These are phyloP conservation scores for Colletotrichum sp. DNA, from an alignment of 2,329 filamentous ascomycete species.

Conservation along the genomic window DNA sequence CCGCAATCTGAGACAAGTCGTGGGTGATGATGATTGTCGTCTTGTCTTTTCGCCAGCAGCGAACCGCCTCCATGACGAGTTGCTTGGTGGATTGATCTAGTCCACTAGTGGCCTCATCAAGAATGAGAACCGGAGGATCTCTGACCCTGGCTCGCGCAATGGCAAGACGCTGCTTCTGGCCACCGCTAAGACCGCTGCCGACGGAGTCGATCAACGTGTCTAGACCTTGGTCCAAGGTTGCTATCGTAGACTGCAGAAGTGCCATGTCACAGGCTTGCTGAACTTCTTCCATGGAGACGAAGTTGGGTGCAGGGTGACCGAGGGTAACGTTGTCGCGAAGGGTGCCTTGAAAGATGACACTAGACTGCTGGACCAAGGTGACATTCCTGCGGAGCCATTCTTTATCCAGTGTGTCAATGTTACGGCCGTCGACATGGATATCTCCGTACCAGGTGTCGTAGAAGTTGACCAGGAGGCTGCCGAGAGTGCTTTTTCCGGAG, in stretches of 20 bases:
- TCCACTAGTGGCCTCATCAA: constrained; percentile 89
- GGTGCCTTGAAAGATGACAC: constrained; percentile 80
- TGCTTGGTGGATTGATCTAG: constrained; percentile 75
- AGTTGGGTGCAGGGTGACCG: constrained; percentile 48
- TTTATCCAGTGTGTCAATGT: constrained; percentile 65
- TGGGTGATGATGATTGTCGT: constrained; percentile 96
- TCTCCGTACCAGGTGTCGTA: constrained; percentile 71
- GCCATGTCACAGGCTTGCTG: constrained; percentile 68
- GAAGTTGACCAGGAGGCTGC: constrained; percentile 79
- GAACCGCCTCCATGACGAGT: constrained; percentile 75
- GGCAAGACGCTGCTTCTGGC: constrained; percentile 82
- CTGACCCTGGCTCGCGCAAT: constrained; percentile 79
- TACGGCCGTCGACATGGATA: constrained; percentile 71
- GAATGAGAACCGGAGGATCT: constrained; percentile 79
- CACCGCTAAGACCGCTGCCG: constrained; percentile 79
- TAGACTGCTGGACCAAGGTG: constrained; percentile 83
- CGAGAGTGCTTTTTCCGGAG: constrained; percentile 90
- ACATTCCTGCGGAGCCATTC: constrained; percentile 80
- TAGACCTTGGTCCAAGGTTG: constrained; percentile 70
- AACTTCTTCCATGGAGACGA: constrained; percentile 60
- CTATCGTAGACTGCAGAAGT: constrained; percentile 71
- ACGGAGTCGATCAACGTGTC: constrained; percentile 74
- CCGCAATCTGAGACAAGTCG: constrained; percentile 76
- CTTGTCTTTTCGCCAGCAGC: constrained; percentile 77
- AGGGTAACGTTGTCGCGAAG: constrained; percentile 80